Conservation (phyloP, 2,329 filamentous ascomycete genomes). For the Monosporascus sp. region DNA sequence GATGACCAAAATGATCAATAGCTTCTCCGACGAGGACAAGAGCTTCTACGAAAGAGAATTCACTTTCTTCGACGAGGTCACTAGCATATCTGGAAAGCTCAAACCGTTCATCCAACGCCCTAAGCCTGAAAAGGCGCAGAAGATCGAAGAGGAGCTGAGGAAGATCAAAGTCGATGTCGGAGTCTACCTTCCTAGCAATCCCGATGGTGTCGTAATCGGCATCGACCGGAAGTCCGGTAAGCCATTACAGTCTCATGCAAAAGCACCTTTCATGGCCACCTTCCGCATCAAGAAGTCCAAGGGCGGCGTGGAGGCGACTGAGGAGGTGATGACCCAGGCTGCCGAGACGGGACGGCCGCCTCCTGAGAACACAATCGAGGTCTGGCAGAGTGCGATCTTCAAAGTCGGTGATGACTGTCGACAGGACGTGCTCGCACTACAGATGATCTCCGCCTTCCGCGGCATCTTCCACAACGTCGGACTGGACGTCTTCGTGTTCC, state of each 20-base stretch:
- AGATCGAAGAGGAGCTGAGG: slow-evolving; percentile 96
- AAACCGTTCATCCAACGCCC: slow-evolving; percentile 86
- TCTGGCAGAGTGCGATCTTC: slow-evolving; percentile 99
- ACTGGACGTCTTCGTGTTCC: slow-evolving; percentile 93
- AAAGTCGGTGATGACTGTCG: slow-evolving; percentile 98
- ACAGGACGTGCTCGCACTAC: slow-evolving; percentile 91
- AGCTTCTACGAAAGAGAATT: slow-evolving; percentile 94
- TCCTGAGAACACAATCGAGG: slow-evolving; percentile 64
- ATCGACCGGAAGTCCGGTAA: slow-evolving; percentile 98
- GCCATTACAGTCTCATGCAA: slow-evolving; percentile 94
- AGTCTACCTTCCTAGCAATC: slow-evolving; percentile 95
- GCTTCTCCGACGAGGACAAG: slow-evolving; percentile 73
- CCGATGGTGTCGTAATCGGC: slow-evolving; percentile 92
- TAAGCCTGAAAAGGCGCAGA: slow-evolving; percentile 97
- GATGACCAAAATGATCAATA: slow-evolving; percentile 74
- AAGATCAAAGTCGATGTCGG: slow-evolving; percentile 97
- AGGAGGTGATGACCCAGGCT: slow-evolving; percentile 45
- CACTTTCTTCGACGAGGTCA: slow-evolving; percentile 96
- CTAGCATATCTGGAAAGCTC: slow-evolving; percentile 88
- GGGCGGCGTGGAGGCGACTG: slow-evolving; percentile 43
- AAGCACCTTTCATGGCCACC: slow-evolving; percentile 98
- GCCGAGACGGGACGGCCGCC: slow-evolving; percentile 30
- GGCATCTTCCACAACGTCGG: slow-evolving; percentile 95
- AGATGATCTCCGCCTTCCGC: slow-evolving; percentile 96
- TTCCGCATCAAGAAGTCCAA: slow-evolving; percentile 90